phyloP scores from a whole-genome alignment of 1,139 yeast genomes.

The Yamadazyma buinensis region DNA sequence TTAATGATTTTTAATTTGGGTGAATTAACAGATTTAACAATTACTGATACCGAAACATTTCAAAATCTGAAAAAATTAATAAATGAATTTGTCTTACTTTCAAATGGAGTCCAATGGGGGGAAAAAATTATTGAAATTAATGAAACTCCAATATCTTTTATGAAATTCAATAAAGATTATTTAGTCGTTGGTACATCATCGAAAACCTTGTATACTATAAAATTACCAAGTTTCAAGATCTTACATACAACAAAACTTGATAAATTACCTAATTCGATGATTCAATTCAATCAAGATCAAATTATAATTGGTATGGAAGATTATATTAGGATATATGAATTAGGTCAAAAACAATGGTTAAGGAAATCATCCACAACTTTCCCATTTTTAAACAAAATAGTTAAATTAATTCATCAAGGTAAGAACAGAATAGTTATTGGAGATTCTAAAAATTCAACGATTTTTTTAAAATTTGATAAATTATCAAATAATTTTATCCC shows the following conservation, averaged over 20 bases:
- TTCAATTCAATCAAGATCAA: constrained; percentile 52
- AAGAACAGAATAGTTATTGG: constrained; percentile 58
- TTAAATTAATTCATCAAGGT: constrained; percentile 51
- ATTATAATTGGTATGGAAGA: constrained; percentile 59
- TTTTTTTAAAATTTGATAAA: constrained; percentile 52
- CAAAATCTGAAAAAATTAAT: constrained; percentile 54
- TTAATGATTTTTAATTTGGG: constrained; percentile 63
- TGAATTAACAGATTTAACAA: constrained; percentile 42
- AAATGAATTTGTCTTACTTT: constrained; percentile 10
- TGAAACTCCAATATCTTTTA: constrained; percentile 7
- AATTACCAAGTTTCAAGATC: constrained; percentile 32
- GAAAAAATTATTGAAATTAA: constrained; percentile 5
- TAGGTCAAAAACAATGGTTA: constrained; percentile 78
- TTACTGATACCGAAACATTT: constrained; percentile 37
- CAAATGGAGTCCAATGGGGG: constrained; percentile 1
- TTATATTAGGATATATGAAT: constrained; percentile 57
- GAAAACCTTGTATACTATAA: constrained; percentile 45
- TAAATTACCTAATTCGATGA: constrained; percentile 45
- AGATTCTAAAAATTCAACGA: constrained; percentile 59
- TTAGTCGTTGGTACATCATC: constrained; percentile 30
- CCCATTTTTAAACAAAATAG: constrained; percentile 41
- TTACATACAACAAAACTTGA: constrained; percentile 64
- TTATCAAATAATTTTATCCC: constrained; percentile 52
- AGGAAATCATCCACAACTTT: constrained; percentile 53
- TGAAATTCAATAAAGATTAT: constrained; percentile 13